Conservation (phyloP, 192 early-diverging fungal species). For the Linnemannia hyalina region DNA sequence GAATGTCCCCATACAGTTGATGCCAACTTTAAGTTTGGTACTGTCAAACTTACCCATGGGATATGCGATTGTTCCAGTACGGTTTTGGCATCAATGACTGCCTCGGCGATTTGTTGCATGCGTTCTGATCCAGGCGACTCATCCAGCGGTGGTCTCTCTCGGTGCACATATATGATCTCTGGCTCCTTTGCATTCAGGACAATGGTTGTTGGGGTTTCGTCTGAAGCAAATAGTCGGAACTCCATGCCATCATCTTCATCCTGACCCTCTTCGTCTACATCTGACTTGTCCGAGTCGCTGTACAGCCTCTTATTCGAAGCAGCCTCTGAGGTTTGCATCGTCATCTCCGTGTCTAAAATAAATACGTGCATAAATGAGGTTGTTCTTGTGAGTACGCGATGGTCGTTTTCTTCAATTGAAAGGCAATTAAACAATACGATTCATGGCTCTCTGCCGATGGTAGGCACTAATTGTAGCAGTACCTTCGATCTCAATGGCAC, state of each 20-base stretch:
- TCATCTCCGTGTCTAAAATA: constrained; percentile 3
- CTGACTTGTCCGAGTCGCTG: neutral
- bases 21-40: too few species aligned
- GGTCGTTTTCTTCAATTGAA: neutral
- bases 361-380: neutral
- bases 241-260: constrained; percentile 31
- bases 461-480: neutral
- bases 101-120: constrained; percentile 33
- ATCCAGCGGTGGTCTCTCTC: constrained; percentile 23
- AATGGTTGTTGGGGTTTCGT: constrained; percentile 41
- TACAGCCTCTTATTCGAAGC: neutral
- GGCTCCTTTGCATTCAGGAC: constrained; percentile 11
- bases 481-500: constrained; percentile 43
- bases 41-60: constrained; percentile 34
- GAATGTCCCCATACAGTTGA: too few species aligned
- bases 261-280: neutral
- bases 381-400: neutral
- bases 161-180: constrained; percentile 15
- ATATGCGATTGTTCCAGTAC: constrained; percentile 20
- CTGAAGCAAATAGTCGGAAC: constrained; percentile 42
- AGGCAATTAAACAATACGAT: too few species aligned
- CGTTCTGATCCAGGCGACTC: constrained; percentile 36
- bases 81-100: constrained; percentile 30
- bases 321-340: neutral
- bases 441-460: neutral